phyloP scores from a whole-genome alignment of 179 eudicot species.

The Carnegiea gigantea region DNA sequence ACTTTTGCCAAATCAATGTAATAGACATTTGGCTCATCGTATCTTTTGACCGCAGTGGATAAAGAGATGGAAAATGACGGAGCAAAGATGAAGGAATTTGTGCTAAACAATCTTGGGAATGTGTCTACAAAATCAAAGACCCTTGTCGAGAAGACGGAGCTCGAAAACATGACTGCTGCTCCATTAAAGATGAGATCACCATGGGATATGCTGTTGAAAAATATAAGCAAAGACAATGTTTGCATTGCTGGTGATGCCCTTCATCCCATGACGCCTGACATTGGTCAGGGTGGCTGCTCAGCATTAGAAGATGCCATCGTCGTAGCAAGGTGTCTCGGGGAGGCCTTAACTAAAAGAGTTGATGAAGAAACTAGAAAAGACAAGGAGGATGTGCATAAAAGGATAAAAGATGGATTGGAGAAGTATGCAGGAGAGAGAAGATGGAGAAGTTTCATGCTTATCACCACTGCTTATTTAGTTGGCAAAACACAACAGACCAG shows the following conservation, averaged over 20 bases:
- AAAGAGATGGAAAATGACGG: neutral
- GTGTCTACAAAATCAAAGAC: neutral
- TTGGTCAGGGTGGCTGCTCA: slow-evolving; percentile 8
- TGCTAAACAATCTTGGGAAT: neutral
- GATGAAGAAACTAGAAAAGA: neutral
- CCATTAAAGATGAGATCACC: slow-evolving; percentile 11
- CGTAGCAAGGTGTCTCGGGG: slow-evolving; percentile 6
- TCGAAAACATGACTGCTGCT: neutral
- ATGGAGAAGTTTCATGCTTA: no score
- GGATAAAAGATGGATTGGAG: slow-evolving; percentile 6
- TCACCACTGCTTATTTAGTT: no score
- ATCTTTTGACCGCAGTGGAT: neutral
- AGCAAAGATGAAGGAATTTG: slow-evolving; percentile 9
- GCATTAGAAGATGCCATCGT: slow-evolving; percentile 14
- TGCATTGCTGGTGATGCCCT: slow-evolving; percentile 9
- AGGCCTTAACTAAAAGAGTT: neutral
- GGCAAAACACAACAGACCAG: no score
- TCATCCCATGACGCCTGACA: slow-evolving; percentile 18
- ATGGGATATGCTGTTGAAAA: neutral
- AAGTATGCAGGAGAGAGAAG: no score
- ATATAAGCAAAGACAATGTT: slow-evolving; percentile 6
- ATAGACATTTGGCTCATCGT: no score
- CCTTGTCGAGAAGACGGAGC: slow-evolving; percentile 2
- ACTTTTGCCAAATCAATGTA: no score
- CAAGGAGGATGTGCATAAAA: slow-evolving; percentile 18